Evolutionary conservation across 2,329 filamentous ascomycete species (phyloP).

Genomic region (Mariannaea sp.): DNA sequence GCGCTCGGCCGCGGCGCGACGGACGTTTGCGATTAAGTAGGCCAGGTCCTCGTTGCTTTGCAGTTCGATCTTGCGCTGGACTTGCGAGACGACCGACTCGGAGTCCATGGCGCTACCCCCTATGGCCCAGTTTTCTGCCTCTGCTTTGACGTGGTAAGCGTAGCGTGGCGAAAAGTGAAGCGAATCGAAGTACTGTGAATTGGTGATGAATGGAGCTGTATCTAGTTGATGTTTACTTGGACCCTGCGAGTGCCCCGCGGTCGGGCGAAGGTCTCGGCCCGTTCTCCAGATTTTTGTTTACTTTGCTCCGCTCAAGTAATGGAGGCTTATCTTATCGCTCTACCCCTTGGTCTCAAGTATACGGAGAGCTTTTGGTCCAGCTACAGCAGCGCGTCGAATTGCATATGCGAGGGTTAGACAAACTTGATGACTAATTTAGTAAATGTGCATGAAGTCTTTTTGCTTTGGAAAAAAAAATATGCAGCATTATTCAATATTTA

Average conservation of each 20-base stretch:
- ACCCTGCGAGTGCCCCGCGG: not conserved
- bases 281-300: not conserved
- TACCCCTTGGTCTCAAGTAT: not conserved
- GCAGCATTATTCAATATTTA: no score
- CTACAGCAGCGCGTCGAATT: no score
- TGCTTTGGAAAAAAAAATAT: not conserved
- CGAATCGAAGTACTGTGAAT: no score
- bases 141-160: no score
- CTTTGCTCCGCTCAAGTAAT: not conserved
- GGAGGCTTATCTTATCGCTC: slow-evolving; percentile 8
- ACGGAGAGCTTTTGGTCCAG: no score
- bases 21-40: slow-evolving; percentile 72
- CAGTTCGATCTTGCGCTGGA: slow-evolving; percentile 78
- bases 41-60: slow-evolving; percentile 75
- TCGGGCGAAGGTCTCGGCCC: not conserved
- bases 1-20: slow-evolving; percentile 68
- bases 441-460: not conserved
- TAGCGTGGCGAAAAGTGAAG: no score
- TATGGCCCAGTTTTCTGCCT: not conserved
- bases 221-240: slow-evolving; percentile 13
- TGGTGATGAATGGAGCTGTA: not conserved
- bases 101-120: slow-evolving; percentile 40
- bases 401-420: no score
- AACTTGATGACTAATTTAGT: not conserved
- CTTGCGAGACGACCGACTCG: slow-evolving; percentile 43